Evolutionary conservation across 129 eudicot genomes (phyloP).

Genomic region (Artemisia argyi): DNA sequence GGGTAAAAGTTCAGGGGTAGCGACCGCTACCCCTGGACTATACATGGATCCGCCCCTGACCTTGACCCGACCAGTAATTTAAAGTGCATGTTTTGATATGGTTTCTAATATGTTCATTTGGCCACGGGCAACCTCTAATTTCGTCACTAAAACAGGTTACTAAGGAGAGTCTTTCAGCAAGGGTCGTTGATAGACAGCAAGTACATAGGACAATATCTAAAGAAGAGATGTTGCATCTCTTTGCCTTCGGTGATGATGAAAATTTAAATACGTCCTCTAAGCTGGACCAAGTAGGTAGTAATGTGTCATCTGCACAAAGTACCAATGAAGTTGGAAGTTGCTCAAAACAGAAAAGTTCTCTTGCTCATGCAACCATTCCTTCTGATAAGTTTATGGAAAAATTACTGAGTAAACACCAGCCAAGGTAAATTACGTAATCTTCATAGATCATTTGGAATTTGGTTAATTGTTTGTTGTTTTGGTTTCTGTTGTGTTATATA

Average conservation of each 20-base stretch:
- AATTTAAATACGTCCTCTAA: conserved; percentile 39
- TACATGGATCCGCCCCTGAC: no score
- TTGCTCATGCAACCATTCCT: conserved; percentile 47
- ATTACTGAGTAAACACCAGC: conserved; percentile 65
- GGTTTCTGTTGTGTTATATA: neutral
- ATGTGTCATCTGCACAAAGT: conserved; percentile 25
- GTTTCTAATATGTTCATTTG: no score
- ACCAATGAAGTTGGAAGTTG: conserved; percentile 32
- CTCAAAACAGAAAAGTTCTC: conserved; percentile 44
- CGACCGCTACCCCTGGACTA: no score
- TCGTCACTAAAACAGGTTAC: conserved; percentile 55
- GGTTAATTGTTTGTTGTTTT: neutral
- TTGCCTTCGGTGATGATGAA: conserved; percentile 90
- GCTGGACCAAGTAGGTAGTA: conserved; percentile 39
- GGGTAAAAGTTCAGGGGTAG: no score
- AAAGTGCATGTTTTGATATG: no score
- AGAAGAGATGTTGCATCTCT: conserved; percentile 94
- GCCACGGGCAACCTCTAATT: no score
- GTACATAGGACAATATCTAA: conserved; percentile 93
- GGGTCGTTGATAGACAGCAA: conserved; percentile 98
- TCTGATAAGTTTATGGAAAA: conserved; percentile 72
- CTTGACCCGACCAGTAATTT: no score
- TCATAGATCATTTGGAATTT: neutral
- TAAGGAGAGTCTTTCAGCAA: conserved; percentile 94
- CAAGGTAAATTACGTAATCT: conserved; percentile 50